Conservation (phyloP, 768 basidiomycete species). For the Hysterangium stoloniferum region DNA sequence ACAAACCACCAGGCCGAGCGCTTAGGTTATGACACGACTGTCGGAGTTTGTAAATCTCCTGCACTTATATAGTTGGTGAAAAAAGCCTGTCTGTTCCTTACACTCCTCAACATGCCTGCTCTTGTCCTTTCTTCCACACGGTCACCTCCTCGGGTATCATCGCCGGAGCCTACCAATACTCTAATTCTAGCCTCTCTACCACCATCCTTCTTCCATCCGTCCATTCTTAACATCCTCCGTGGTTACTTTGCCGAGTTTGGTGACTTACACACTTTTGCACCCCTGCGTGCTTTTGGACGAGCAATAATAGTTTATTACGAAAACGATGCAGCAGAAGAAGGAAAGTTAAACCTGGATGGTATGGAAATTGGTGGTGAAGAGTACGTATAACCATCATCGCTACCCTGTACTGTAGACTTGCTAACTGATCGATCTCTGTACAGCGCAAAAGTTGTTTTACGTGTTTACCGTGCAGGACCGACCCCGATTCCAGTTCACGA, state of each 20-base stretch:
- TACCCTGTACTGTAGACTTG: too few relatives aligned
- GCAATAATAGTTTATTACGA: conserved; percentile 73
- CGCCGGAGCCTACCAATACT: conserved; percentile 57
- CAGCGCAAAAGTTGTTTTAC: conserved; percentile 45
- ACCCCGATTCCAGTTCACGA: conserved; percentile 45
- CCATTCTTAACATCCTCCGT: conserved; percentile 55
- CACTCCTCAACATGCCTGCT: not conserved
- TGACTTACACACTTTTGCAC: conserved; percentile 84
- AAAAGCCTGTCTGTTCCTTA: not conserved
- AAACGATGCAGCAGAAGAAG: conserved; percentile 57
- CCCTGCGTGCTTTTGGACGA: conserved; percentile 71
- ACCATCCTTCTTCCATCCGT: conserved; percentile 65
- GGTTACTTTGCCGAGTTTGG: conserved; percentile 75
- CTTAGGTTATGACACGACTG: too few relatives aligned
- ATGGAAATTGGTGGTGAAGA: conserved; percentile 47
- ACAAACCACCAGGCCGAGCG: too few relatives aligned
- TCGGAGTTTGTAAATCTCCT: too few relatives aligned
- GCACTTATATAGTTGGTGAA: too few relatives aligned
- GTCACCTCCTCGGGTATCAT: conserved; percentile 13
- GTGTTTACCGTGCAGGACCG: conserved; percentile 69
- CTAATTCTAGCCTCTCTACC: conserved; percentile 77
- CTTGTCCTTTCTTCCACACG: conserved; percentile 5
- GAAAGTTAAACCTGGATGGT: conserved; percentile 59
- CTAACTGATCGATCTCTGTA: too few relatives aligned
- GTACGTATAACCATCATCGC: too few relatives aligned